Conservation (phyloP, 2,329 filamentous ascomycete species). For the Verticillium nubilum region DNA sequence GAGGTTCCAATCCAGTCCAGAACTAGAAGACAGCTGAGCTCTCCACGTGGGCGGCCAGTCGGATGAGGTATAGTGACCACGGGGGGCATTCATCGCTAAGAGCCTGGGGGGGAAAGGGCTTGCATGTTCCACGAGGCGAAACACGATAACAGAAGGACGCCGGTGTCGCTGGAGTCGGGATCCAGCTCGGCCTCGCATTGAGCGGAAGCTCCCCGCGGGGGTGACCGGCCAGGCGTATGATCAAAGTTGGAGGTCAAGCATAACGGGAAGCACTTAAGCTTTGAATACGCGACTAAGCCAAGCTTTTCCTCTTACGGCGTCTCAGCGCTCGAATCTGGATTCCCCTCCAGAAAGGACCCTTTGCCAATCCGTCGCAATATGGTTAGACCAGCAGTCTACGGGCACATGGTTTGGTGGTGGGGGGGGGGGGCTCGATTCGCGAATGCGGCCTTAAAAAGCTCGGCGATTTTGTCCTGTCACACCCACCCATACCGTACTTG, state of each 20-base stretch:
- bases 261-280: not conserved
- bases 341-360: not conserved
- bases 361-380: not conserved
- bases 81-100: not conserved
- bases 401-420: not conserved
- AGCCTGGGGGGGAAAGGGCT: not conserved
- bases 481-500: not conserved
- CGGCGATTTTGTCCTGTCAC: not conserved
- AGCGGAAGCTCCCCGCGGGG: not conserved
- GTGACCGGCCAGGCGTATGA: not conserved
- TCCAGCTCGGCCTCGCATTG: not conserved
- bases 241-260: not conserved
- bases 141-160: not conserved
- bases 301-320: not conserved
- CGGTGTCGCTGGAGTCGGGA: not conserved
- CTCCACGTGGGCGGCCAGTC: not conserved
- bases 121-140: not conserved
- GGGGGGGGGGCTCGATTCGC: not conserved
- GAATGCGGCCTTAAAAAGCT: not conserved
- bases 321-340: not conserved
- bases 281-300: not conserved
- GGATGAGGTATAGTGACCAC: not conserved
- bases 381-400: not conserved
- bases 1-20: not conserved
- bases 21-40: not conserved